These are phyloP conservation scores for Crataegus laevigata DNA, from an alignment of 306 rosid species.

Conservation along the genomic window DNA sequence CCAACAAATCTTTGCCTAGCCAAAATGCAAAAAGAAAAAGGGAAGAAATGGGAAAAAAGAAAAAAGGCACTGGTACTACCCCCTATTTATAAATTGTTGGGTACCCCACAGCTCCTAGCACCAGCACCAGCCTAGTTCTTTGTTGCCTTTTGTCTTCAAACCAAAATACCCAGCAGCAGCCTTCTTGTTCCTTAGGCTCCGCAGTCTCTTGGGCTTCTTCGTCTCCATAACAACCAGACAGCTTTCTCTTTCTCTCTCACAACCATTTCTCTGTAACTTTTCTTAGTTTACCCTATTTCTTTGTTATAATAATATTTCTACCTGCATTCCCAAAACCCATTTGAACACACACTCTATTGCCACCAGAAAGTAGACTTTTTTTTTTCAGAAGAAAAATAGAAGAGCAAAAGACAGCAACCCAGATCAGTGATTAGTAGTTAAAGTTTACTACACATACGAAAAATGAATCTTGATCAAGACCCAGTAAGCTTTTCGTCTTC, in stretches of 20 bases:
- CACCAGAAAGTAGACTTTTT: not conserved
- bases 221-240: not conserved
- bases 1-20: not conserved
- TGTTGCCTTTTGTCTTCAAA: not conserved
- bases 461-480: slow-evolving; percentile 29
- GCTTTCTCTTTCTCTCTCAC: not conserved
- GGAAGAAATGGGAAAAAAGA: not conserved
- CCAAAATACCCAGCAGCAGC: not conserved
- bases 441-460: not conserved
- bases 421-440: not conserved
- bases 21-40: not conserved
- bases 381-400: not conserved
- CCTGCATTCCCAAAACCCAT: not conserved
- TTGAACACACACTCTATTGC: not conserved
- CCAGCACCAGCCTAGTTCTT: not conserved
- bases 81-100: not conserved
- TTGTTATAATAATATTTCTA: not conserved
- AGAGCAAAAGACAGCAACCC: not conserved
- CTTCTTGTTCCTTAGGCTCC: not conserved
- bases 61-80: not conserved
- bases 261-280: not conserved
- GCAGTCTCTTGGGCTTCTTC: not conserved
- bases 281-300: not conserved
- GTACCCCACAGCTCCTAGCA: not conserved
- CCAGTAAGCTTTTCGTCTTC: not conserved